Evolutionary conservation across 169 alveolate genomes (phyloP).

Genomic region (Nephromyces sp.): DNA sequence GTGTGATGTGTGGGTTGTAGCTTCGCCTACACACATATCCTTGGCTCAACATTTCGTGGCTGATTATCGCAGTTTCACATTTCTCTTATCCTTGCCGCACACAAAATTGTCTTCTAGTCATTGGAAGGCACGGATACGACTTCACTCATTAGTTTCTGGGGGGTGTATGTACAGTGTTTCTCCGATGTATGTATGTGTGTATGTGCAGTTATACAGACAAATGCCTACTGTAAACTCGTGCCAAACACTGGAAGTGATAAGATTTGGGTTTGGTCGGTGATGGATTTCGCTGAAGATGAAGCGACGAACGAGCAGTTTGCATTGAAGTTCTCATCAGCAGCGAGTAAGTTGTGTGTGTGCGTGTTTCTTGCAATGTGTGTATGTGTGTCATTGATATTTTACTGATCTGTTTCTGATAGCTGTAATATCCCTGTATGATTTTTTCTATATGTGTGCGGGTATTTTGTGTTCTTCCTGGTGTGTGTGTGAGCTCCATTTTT

Average conservation of each 20-base stretch:
- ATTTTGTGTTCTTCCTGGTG: background rate
- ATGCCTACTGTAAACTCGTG: constrained; percentile 80
- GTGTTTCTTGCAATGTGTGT: background rate
- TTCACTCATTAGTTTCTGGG: background rate
- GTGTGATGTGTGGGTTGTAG: background rate
- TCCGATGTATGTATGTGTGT: constrained; percentile 19
- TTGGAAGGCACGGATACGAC: background rate
- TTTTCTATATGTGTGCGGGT: no score
- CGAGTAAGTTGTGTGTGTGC: constrained; percentile 33
- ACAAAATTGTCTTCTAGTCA: background rate
- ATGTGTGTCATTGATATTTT: no score
- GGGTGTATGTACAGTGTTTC: background rate
- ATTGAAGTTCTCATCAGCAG: constrained; percentile 77
- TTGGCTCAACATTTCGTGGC: background rate
- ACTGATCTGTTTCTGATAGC: no score
- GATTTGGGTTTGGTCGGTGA: constrained; percentile 89
- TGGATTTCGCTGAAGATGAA: constrained; percentile 88
- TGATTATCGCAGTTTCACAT: background rate
- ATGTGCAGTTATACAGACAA: constrained; percentile 39
- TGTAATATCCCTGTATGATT: no score
- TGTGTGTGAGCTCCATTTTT: no score
- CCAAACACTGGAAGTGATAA: constrained; percentile 92
- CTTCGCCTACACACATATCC: background rate
- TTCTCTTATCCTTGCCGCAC: background rate
- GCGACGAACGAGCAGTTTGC: constrained; percentile 83